phyloP scores from a whole-genome alignment of 805 yeast species.

The Kodamaea hsintzibuensis region DNA sequence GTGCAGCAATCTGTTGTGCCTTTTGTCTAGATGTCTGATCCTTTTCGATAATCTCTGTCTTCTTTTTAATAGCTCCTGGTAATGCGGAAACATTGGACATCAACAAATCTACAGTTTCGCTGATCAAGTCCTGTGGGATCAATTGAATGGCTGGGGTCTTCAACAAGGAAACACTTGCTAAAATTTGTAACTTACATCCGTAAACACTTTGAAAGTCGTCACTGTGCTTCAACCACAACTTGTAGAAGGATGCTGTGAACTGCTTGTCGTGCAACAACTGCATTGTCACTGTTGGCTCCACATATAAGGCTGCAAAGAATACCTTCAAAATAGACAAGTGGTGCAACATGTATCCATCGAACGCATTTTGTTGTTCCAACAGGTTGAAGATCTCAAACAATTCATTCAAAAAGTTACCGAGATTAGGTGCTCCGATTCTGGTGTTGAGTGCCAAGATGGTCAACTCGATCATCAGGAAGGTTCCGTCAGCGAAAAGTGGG shows the following conservation, averaged over 20 bases:
- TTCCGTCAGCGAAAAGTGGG: constrained; percentile 40
- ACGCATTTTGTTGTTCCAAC: constrained; percentile 39
- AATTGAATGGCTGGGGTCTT: constrained; percentile 29
- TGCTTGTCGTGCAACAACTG: constrained; percentile 39
- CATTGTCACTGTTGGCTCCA: constrained; percentile 39
- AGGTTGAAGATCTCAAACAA: constrained; percentile 35
- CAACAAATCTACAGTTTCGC: constrained; percentile 41
- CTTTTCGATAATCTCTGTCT: constrained; percentile 43
- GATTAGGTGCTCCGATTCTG: constrained; percentile 30
- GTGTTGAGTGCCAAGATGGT: constrained; percentile 20
- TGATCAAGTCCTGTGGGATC: constrained; percentile 35
- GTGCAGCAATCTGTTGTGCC: constrained; percentile 17
- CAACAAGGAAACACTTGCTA: constrained; percentile 45
- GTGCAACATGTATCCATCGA: constrained; percentile 47
- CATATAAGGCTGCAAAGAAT: constrained; percentile 40
- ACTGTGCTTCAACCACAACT: constrained; percentile 50
- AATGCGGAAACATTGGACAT: constrained; percentile 43
- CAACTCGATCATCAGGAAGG: constrained; percentile 36
- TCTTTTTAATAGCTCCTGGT: constrained; percentile 51
- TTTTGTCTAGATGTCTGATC: constrained; percentile 36
- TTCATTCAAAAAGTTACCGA: constrained; percentile 31
- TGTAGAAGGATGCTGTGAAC: constrained; percentile 39
- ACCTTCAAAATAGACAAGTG: constrained; percentile 44
- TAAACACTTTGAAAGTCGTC: constrained; percentile 53
- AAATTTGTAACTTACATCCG: constrained; percentile 54